These are phyloP conservation scores for Gossypium turneri DNA, from an alignment of 345 rosid species.

Conservation along the genomic window DNA sequence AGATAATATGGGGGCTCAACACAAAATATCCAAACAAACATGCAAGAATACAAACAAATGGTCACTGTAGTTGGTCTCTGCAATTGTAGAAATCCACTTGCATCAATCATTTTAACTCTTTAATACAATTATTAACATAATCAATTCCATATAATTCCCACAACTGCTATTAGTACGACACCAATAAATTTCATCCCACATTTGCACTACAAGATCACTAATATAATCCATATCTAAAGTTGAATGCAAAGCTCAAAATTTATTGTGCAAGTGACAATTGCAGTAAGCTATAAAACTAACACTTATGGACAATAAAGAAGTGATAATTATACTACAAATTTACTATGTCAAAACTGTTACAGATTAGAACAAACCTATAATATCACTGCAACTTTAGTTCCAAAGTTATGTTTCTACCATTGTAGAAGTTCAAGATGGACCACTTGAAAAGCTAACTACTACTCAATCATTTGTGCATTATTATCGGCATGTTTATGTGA, in stretches of 20 bases:
- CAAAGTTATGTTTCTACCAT: neutral
- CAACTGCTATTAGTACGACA: too few relatives aligned
- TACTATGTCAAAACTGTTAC: neutral
- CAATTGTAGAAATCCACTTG: neutral
- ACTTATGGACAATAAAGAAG: too few relatives aligned
- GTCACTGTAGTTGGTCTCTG: too few relatives aligned
- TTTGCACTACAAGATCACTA: too few relatives aligned
- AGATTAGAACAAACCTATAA: neutral
- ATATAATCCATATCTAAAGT: neutral
- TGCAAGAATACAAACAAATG: too few relatives aligned
- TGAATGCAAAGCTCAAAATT: neutral
- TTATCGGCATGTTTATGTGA: slow-evolving; percentile 58
- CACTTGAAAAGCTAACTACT: neutral
- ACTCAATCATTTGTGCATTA: slow-evolving; percentile 34
- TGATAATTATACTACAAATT: neutral
- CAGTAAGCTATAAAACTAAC: neutral
- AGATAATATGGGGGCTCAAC: neutral
- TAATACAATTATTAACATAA: neutral
- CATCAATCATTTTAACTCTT: neutral
- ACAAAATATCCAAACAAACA: neutral
- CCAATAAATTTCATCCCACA: too few relatives aligned
- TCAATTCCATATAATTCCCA: neutral
- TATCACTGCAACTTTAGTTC: neutral
- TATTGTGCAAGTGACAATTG: neutral
- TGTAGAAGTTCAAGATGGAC: neutral